Base-by-base conservation (phyloP, 2,329 filamentous ascomycete genomes). In the Aotearoamyces nothofagi region DNA sequence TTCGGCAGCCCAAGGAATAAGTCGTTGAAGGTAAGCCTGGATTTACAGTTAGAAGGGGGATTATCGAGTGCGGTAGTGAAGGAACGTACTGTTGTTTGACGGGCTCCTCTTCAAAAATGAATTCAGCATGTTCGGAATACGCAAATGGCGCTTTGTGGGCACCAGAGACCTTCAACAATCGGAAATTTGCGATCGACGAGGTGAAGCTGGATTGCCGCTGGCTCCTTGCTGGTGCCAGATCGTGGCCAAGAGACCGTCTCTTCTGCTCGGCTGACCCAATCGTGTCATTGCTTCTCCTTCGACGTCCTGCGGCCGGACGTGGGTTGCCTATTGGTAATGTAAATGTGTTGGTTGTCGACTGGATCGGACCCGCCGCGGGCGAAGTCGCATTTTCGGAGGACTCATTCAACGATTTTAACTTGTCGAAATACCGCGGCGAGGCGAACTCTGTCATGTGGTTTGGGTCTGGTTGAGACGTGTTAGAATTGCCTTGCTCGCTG, bases 401-500 rank as follows among this genome's bases (percentile, higher is more conserved):
- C 45, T 57, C 60, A 47, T 53, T 66, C 41, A 56, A 60, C 51
- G 70, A 64, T 33, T 56, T 60, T 35, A 75, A 50, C 52, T 77
- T 77, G 31, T 63, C 61, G 39, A 74, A 69, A 45, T 72, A 77
- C 38, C 66, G 66, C 50, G 67, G 59, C 24, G 71, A 77, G 36
- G 69, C 71, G 52, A 77, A 77, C 49, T 77, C 71, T 35, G 70
- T 73, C 36, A 71, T 60, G 39, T 74, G 69, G 41, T 63, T 59
- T 43, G 66, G 67, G 39, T 75, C 70, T 68, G 74, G n/a, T n/a
- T n/a, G n/a, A n/a, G n/a, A n/a, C n/a, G n/a, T n/a, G n/a, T n/a
- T n/a, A n/a, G n/a, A n/a, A n/a, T n/a, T n/a, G n/a, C n/a, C n/a
- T n/a, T n/a, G n/a, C n/a, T n/a, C n/a, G n/a, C n/a, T n/a, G n/a